Base-by-base conservation (phyloP, 805 yeast genomes). In the Hanseniaspora clermontiae region DNA sequence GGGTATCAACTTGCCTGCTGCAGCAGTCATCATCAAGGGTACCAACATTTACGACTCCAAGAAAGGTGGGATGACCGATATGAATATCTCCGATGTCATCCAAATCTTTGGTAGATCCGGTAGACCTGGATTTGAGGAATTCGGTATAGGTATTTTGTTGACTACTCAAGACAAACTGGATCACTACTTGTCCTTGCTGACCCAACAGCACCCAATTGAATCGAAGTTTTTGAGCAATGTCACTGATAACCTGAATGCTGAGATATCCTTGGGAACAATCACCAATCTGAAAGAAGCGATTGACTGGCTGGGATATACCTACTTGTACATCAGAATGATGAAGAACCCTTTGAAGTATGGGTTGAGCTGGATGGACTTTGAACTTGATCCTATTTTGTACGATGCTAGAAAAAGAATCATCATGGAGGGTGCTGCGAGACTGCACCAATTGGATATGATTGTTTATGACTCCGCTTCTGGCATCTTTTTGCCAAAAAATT, bases 21-120 rank as follows among this genome's bases (percentile, higher is more conserved):
- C 96, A 1, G 96, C 89, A 43, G 99, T 93, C 20, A 87, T 93
- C 60, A 82, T 93, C 36, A 93, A 93, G 64, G 99, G 99, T 0
- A 93, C 99, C 0, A 96, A 91, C 65, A 89, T 93, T 0, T 93
- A 93, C 66, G 95, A 93, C 66, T 77, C 97, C 0, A 87, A 90
- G 66, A 84, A 84, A 54, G 98, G 98, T 76, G 98, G 98, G 0
- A 87, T 82, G 65, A 80, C 84, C 2, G 98, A 93, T 66, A 73
- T 95, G 42, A 97, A 97, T 1, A 91, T 93, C 17, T 85, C 96
- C 0, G 99, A 93, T 71, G 96, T 93, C 42, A 85, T 95, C 59
- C 99, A 93, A 73, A 93, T 93, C 61, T 93, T 93, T 72, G 99
- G 99, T 63, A 85, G 99, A 73, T 98, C 98, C 31, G 99, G 99